A percentile compares a stretch with the other conserved stretches of the same genome.
phyloP scores from a whole-genome alignment of 2,329 filamentous ascomycete genomes.

The Fusarium sambucinum region DNA sequence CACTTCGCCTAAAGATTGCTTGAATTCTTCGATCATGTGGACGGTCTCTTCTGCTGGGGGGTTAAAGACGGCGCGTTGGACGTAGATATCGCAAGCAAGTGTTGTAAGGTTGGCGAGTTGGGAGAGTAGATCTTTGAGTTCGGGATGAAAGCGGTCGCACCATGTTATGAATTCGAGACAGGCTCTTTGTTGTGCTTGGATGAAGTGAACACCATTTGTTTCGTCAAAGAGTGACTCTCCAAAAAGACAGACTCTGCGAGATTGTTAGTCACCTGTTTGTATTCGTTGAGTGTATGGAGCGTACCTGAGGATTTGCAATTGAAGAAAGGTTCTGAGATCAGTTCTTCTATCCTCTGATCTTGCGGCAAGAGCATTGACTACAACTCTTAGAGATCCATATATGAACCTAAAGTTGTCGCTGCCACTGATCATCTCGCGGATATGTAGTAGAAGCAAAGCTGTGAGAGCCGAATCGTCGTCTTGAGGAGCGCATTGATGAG shows the following conservation, averaged over 20 bases:
- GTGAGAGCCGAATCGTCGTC: slow-evolving; percentile 42
- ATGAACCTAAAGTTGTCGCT: slow-evolving; percentile 42
- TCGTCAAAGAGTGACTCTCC: slow-evolving; percentile 41
- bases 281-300: accelerated
- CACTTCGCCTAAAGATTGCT: slow-evolving; percentile 29
- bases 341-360: slow-evolving; percentile 7
- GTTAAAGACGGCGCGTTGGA: slow-evolving; percentile 39
- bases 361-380: slow-evolving; percentile 29
- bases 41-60: slow-evolving; percentile 32
- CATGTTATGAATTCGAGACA: slow-evolving; percentile 42
- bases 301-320: slow-evolving; percentile 41
- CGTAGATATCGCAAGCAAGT: slow-evolving; percentile 40
- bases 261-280: neutral
- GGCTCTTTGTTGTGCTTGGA: slow-evolving; percentile 35
- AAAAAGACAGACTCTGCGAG: slow-evolving; percentile 33
- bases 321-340: slow-evolving; percentile 35
- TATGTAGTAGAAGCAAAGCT: slow-evolving; percentile 34
- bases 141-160: slow-evolving; percentile 39
- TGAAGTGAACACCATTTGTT: slow-evolving; percentile 39
- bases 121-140: slow-evolving; percentile 30
- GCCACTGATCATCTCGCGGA: slow-evolving; percentile 43
- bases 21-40: slow-evolving; percentile 33
- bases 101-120: slow-evolving; percentile 38
- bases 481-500: slow-evolving; percentile 37
- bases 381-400: slow-evolving; percentile 35